Evolutionary conservation across 106 monocot genomes (phyloP), one percentile per base, ranked within the genome.

Genomic region (Dendrobium nobile): DNA sequence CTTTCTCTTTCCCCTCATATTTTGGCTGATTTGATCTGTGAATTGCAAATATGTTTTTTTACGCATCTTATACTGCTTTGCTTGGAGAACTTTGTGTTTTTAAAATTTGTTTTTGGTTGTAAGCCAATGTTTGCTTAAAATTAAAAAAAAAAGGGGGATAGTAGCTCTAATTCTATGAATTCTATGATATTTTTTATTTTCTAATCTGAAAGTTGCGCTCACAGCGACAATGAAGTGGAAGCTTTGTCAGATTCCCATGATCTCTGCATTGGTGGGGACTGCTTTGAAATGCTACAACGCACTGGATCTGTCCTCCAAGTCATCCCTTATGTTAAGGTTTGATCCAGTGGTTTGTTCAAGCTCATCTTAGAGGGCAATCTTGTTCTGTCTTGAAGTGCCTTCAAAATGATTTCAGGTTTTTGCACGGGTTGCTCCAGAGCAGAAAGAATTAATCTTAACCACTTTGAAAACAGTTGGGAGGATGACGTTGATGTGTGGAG

Each of bases 401-500:
- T 55, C 48, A 44, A 28, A 26, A 22, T 72, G 72, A 73, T 73
- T 77, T 70, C 85, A 99, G 99, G 99, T 99, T 37, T 99, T 99
- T 86, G 89, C 99, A 41, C 89, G 99, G 47, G 99, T 99, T 75
- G 95, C 99, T 81, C 99, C 99, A 83, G 93, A 99, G 64, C 99
- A 99, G 77, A 99, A 99, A 83, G 99, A 99, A 79, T 93, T 99
- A 56, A 93, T 99, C 16, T 41, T 95, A 82, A 99, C 91, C 7
- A 95, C 95, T 84, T 88, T 93, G 16, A 99, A 95, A 86, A 82
- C 86, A 17, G 95, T 99, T 78, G 95, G 95, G 65, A 95, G 99
- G 78, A 91, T 95, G 88, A 95, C 99, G 70, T 78, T 99, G 85
- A 99, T 99, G 99, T 99, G 99, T 84, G 99, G 99, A 75, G 99